A percentile compares a stretch with the other conserved stretches of the same genome.
Evolutionary conservation across 2,329 filamentous ascomycete species (phyloP).

Genomic region (Westerdykella ornata): DNA sequence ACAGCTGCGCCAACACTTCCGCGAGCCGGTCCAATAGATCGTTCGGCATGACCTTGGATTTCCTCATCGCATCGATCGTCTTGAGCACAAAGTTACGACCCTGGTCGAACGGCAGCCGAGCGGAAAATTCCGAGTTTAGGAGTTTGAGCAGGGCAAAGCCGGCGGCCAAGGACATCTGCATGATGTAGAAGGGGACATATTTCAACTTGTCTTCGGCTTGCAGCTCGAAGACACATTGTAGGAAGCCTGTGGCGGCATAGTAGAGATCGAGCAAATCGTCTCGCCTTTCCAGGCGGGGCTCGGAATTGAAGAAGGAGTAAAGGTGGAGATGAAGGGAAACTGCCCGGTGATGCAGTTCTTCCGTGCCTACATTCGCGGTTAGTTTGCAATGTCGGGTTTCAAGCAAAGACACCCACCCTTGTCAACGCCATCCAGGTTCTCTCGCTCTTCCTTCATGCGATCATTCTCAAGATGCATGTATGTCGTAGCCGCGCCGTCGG

Average conservation of each 20-base stretch:
- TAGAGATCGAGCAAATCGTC: conserved; percentile 71
- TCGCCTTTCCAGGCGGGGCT: conserved; percentile 50
- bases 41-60: conserved; percentile 68
- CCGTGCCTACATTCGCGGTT: conserved; percentile 37
- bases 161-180: conserved; percentile 79
- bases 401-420: conserved; percentile 18
- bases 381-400: conserved; percentile 24
- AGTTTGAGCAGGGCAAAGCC: conserved; percentile 71
- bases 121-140: conserved; percentile 68
- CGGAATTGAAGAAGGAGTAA: conserved; percentile 75
- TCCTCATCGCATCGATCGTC: conserved; percentile 63
- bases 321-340: conserved; percentile 69
- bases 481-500: conserved; percentile 24
- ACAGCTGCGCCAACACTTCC: conserved; percentile 77
- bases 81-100: conserved; percentile 62
- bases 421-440: conserved; percentile 29
- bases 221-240: conserved; percentile 54
- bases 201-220: conserved; percentile 52
- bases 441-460: conserved; percentile 31
- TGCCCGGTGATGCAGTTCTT: conserved; percentile 61
- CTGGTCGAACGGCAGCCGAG: conserved; percentile 56
- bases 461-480: conserved; percentile 34
- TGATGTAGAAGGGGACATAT: conserved; percentile 68
- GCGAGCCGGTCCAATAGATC: conserved; percentile 73
- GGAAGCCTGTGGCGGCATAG: conserved; percentile 62